phyloP scores from a whole-genome alignment of 148 eudicot species.

The Chenopodium berlandieri region DNA sequence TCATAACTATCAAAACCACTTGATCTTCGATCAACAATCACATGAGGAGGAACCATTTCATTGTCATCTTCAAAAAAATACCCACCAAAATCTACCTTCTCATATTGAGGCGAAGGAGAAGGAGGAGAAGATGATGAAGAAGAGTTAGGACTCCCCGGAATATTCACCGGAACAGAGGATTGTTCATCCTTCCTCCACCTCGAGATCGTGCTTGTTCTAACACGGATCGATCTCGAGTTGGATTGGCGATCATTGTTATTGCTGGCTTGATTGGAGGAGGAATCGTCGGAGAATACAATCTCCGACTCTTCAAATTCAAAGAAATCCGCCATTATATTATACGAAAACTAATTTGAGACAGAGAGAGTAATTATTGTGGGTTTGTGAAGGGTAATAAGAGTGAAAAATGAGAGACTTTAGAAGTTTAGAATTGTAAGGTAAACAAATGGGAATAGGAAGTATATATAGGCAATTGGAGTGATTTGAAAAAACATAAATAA shows the following conservation, averaged over 20 bases:
- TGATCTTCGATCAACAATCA: conserved; percentile 48
- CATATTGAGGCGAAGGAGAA: conserved; percentile 16
- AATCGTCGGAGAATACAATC: conserved; percentile 38
- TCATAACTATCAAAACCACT: conserved; percentile 35
- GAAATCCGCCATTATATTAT: neutral
- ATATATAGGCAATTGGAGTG: neutral
- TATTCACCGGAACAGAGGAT: conserved; percentile 43
- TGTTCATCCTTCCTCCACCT: conserved; percentile 16
- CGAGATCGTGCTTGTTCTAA: neutral
- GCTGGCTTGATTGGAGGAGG: neutral
- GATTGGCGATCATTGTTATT: neutral
- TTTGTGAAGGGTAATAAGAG: neutral
- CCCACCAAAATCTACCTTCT: conserved; percentile 13
- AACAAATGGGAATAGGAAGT: neutral
- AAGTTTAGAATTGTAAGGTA: no score
- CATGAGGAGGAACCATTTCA: conserved; percentile 65
- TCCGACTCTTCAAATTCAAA: conserved; percentile 67
- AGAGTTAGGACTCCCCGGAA: conserved; percentile 25
- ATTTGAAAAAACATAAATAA: no score
- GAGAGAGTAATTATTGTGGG: neutral
- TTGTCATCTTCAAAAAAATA: conserved; percentile 20
- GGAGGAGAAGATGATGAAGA: neutral
- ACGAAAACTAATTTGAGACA: no score
- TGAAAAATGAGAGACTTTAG: neutral
- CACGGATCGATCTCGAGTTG: conserved; percentile 2